phyloP scores from a whole-genome alignment of 164 flowering plant species.

The Kalanchoe fedtschenkoi region DNA sequence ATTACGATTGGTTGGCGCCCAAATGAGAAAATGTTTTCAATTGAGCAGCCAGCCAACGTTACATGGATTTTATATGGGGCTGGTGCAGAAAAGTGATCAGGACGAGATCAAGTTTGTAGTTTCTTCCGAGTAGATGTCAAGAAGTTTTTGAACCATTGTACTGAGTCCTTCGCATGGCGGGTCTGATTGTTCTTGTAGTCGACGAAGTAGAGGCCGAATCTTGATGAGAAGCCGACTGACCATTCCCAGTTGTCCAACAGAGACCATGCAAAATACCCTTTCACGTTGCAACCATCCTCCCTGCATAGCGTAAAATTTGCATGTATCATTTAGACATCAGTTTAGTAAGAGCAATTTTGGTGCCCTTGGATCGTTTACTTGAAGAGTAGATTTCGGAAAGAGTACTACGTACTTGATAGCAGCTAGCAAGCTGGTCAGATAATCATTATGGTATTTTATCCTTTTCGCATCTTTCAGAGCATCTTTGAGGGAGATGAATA shows the following conservation, averaged over 20 bases:
- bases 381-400: background rate
- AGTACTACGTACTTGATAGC: conserved; percentile 48
- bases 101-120: background rate
- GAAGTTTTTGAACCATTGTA: conserved; percentile 76
- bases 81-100: no score
- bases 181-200: conserved; percentile 66
- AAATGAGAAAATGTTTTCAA: no score
- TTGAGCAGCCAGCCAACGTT: no score
- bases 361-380: background rate
- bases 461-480: conserved; percentile 84
- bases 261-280: conserved; percentile 86
- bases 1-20: no score
- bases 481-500: conserved; percentile 35
- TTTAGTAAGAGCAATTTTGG: background rate
- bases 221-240: conserved; percentile 73
- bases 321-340: background rate
- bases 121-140: conserved; percentile 13
- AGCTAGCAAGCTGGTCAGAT: conserved; percentile 57
- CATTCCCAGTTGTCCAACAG: conserved; percentile 94
- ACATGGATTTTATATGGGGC: no score
- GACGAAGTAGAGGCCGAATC: conserved; percentile 80
- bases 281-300: conserved; percentile 88
- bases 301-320: conserved; percentile 27
- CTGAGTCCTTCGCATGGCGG: conserved; percentile 81
- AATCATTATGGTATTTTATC: conserved; percentile 73